Evolutionary conservation across 495 filamentous ascomycete species (phyloP), one percentile per base, ranked within the genome.

Genomic region (Acidiella bohemica): DNA sequence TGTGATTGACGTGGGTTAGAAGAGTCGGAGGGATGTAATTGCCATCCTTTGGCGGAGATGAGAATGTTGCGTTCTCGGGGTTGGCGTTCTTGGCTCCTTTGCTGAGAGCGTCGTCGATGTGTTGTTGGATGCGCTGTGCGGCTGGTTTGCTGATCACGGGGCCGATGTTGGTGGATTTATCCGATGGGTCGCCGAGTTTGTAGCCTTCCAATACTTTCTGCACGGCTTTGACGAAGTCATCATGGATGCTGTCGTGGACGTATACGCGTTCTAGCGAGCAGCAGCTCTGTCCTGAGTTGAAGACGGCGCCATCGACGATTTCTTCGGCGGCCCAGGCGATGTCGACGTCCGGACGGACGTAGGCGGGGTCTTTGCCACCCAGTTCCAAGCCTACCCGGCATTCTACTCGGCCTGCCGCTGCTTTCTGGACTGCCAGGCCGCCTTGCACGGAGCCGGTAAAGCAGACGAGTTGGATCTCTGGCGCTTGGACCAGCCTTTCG

Each of bases 241-340:
- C 81, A 54, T 93, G 76, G 41, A 96, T 71, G 39, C 70, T 75
- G 38, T 82, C 81, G 47, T 87, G 78, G 2, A 94, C 90, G 49
- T 96, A 96, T 5, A 97, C 76, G 19, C 90, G 71, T 64, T 95
- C 90, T 35, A 96, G 71, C 5, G 81, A 77, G 61, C 90, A 96
- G 66, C 90, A 97, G 52, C 85, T 93, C 60, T 97, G 90, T 16
- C 90, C 90, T 22, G 84, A 92, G 62, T 95, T 97, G 67, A 95
- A 97, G 27, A 97, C 66, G 3, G 87, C 84, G 3, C 88, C 85
- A 52, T 94, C 87, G 21, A 93, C 82, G 43, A 94, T 84, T 59
- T 93, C 84, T 52, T 82, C 84, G 1, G 87, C 87, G 0, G 80
- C 87, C 87, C 85, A 93, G 21, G 72, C 71, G 16, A 92, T 59